Evolutionary conservation across 768 basidiomycete species (phyloP).

Genomic region (Wakefieldia striispora): DNA sequence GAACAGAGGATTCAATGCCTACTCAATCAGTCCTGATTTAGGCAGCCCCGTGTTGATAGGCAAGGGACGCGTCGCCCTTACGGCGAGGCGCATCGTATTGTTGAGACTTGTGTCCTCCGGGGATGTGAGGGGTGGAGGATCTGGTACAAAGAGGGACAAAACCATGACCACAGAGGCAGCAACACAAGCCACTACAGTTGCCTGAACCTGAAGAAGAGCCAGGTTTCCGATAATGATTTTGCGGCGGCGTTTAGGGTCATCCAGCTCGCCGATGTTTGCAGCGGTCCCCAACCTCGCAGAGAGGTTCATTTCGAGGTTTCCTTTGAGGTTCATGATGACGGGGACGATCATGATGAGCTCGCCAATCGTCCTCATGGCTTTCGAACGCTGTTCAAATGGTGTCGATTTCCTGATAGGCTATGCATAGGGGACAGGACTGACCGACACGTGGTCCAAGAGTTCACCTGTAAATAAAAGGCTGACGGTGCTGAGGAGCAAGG

Average conservation of each 20-base stretch:
- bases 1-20: conserved; percentile 10
- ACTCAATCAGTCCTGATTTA: conserved; percentile 42
- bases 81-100: conserved; percentile 4
- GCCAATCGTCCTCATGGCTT: conserved; percentile 84
- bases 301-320: conserved; percentile 99
- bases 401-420: conserved; percentile 1
- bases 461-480: conserved; percentile 91
- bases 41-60: conserved; percentile 29
- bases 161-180: conserved; percentile 77
- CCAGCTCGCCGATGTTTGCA: conserved; percentile 90
- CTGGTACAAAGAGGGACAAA: conserved; percentile 62
- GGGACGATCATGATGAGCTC: conserved; percentile 97
- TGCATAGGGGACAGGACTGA: conserved; percentile 35
- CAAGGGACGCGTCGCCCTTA: conserved; percentile 23
- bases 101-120: conserved; percentile 10
- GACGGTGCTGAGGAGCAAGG: conserved; percentile 77
- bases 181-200: conserved; percentile 82
- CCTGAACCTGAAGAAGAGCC: conserved; percentile 88
- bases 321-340: conserved; percentile 91
- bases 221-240: conserved; percentile 79
- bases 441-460: conserved; percentile 83
- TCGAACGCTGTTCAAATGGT: conserved; percentile 63
- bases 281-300: conserved; percentile 94
- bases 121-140: conserved; percentile 16
- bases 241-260: conserved; percentile 60